These are phyloP conservation scores for Ceratocystis cacaofunesta DNA, from an alignment of 2,329 filamentous ascomycete species.

Conservation along the genomic window DNA sequence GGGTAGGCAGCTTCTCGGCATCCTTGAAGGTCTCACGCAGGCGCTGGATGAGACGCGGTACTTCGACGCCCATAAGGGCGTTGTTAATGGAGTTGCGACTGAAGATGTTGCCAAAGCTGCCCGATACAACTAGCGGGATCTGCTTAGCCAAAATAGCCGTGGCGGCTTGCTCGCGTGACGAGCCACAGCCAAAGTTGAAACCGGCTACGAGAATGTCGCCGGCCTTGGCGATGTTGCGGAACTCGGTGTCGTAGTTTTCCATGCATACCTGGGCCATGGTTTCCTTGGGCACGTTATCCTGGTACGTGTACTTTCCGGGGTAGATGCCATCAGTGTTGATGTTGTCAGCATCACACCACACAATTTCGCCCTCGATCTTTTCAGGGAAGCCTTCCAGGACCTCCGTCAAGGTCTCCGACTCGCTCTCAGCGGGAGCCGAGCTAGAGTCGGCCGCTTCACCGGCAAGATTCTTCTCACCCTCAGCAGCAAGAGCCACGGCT, in stretches of 20 bases:
- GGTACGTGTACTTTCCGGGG: slow-evolving; percentile 78
- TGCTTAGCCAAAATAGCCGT: slow-evolving; percentile 71
- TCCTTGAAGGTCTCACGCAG: slow-evolving; percentile 35
- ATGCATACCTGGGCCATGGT: slow-evolving; percentile 84
- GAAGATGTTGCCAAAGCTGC: slow-evolving; percentile 77
- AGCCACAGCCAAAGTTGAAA: slow-evolving; percentile 80
- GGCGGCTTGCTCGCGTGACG: slow-evolving; percentile 70
- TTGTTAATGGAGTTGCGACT: slow-evolving; percentile 67
- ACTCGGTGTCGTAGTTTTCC: slow-evolving; percentile 77
- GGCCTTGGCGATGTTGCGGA: slow-evolving; percentile 45
- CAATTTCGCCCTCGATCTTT: slow-evolving; percentile 67
- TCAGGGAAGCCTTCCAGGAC: slow-evolving; percentile 79
- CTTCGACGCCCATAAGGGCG: slow-evolving; percentile 56
- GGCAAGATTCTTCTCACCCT: slow-evolving; percentile 34
- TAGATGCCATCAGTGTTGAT: slow-evolving; percentile 91
- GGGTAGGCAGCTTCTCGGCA: slow-evolving; percentile 41
- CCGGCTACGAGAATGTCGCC: slow-evolving; percentile 74
- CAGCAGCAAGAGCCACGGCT: slow-evolving; percentile 46
- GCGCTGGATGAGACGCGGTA: slow-evolving; percentile 50
- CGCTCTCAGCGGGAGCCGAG: slow-evolving; percentile 17
- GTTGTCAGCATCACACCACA: slow-evolving; percentile 70
- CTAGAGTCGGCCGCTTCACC: slow-evolving; percentile 21
- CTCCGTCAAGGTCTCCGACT: slow-evolving; percentile 40
- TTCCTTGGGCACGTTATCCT: slow-evolving; percentile 61
- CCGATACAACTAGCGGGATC: slow-evolving; percentile 66